These are phyloP conservation scores for Podila horticola DNA, from an alignment of 192 early-diverging fungal genomes.

Conservation along the genomic window DNA sequence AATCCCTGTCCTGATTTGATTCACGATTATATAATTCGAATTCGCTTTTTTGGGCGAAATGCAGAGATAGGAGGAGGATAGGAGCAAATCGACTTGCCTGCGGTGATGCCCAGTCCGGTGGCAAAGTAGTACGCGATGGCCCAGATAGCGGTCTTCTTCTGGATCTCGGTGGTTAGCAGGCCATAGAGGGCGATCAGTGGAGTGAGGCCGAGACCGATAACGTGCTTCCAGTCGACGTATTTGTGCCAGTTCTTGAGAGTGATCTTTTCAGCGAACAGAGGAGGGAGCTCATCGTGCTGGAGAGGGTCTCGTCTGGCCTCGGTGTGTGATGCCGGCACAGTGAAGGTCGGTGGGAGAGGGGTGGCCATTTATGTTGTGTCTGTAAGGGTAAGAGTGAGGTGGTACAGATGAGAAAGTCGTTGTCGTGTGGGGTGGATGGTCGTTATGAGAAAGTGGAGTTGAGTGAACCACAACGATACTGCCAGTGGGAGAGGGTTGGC, in stretches of 20 bases:
- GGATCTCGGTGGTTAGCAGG: slow-evolving; percentile 73
- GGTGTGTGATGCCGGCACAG: slow-evolving; percentile 39
- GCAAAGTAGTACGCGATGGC: slow-evolving; percentile 76
- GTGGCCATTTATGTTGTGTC: slow-evolving; percentile 28
- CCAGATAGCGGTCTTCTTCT: slow-evolving; percentile 77
- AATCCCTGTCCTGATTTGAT: too few species aligned
- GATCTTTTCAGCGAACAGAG: slow-evolving; percentile 53
- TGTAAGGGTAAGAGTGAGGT: neutral
- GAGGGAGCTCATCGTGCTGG: slow-evolving; percentile 32
- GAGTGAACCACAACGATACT: neutral
- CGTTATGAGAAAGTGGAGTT: too few species aligned
- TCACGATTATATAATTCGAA: neutral
- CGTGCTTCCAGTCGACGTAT: slow-evolving; percentile 77
- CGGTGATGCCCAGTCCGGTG: slow-evolving; percentile 91
- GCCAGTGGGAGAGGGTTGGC: neutral
- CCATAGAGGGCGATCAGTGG: slow-evolving; percentile 88
- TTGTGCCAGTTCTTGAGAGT: slow-evolving; percentile 65
- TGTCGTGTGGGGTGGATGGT: too few species aligned
- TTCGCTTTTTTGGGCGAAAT: neutral
- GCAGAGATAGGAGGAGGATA: neutral
- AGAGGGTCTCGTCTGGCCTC: slow-evolving; percentile 45
- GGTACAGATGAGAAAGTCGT: neutral
- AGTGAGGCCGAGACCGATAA: slow-evolving; percentile 68
- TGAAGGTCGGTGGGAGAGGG: slow-evolving; percentile 47
- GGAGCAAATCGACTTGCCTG: slow-evolving; percentile 60